Evolutionary conservation across 306 rosid genomes (phyloP).

Genomic region (Quercus parvula): DNA sequence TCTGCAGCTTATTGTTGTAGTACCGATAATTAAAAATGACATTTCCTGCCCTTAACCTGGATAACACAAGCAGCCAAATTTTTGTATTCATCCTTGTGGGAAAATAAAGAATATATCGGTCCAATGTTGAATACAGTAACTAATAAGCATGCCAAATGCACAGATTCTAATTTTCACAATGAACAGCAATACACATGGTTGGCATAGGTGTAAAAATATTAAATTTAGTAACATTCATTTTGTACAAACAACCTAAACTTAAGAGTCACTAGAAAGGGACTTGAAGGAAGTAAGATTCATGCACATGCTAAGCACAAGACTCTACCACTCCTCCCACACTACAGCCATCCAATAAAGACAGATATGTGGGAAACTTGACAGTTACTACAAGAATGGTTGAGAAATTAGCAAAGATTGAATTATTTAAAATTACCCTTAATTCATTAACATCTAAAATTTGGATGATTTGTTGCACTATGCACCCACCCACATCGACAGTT

Average conservation of each 20-base stretch:
- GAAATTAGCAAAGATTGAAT: background rate
- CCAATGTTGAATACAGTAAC: background rate
- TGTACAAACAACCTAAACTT: background rate
- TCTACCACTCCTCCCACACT: background rate
- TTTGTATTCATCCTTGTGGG: background rate
- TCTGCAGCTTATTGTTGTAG: constrained; percentile 61
- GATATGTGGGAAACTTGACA: background rate
- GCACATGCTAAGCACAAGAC: background rate
- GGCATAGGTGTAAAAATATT: too few species aligned
- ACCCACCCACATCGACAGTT: too few species aligned
- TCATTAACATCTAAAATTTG: background rate
- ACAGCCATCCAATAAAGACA: background rate
- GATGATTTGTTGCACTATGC: background rate
- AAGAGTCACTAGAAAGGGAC: background rate
- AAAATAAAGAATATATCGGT: background rate
- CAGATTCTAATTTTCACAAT: background rate
- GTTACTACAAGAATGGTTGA: too few species aligned
- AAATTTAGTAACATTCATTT: background rate
- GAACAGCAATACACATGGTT: background rate
- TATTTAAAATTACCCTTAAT: background rate
- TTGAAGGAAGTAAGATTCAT: background rate
- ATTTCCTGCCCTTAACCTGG: constrained; percentile 78
- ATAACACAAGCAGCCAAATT: constrained; percentile 28
- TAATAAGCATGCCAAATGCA: background rate
- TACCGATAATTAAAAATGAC: constrained; percentile 75